Base-by-base conservation (phyloP, 1,284 basidiomycete species). In the Exobasidium cylindrosporum region DNA sequence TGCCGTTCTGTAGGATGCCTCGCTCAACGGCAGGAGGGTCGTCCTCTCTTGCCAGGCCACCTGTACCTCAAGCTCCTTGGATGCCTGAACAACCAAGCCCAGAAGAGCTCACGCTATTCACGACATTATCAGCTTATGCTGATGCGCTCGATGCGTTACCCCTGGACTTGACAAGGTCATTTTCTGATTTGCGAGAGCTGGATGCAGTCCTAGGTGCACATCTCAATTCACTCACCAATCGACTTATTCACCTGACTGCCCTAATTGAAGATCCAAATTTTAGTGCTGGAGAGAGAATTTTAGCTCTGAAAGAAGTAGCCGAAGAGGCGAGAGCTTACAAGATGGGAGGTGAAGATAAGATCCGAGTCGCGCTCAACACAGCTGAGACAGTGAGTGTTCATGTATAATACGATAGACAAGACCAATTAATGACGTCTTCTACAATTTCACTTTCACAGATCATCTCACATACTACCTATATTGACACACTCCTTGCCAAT, bases 341-440 rank as follows among this genome's bases (percentile, higher is more conserved):
- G 81, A 87, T 94, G 63, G 96, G 96, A 44, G 92, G 91, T 49
- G 96, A 98, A 81, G 95, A 99, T 87, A 98, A 98, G 85, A 97
- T 98, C 79, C 87, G 94, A 74, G 93, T 97, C 62, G 93, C 93
- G 10, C 92, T 89, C 69, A 90, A 90, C 70, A 94, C 94, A 10
- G 92, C 92, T 58, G 95, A 99, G 82, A 90, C 84, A 14, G 85
- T 86, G 67, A 71, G 84, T 79, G 7, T 54, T 58, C 44, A 28
- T 57, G 17, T 23, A 13, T 44, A 14, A 14, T 14, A 13, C n/a
- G 43, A 44, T 44, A 44, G 43, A 44, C 14, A 44, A 23, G n/a
- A 23, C 13, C 14, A 13, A 23, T 23, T 23, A 44, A 44, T n/a
- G n/a, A n/a, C n/a, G n/a, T n/a, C n/a, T n/a, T n/a, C n/a, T 17